Evolutionary conservation across 331 rosid species (phyloP), one percentile per base, ranked within the genome.

Genomic region (Cydonia oblonga): DNA sequence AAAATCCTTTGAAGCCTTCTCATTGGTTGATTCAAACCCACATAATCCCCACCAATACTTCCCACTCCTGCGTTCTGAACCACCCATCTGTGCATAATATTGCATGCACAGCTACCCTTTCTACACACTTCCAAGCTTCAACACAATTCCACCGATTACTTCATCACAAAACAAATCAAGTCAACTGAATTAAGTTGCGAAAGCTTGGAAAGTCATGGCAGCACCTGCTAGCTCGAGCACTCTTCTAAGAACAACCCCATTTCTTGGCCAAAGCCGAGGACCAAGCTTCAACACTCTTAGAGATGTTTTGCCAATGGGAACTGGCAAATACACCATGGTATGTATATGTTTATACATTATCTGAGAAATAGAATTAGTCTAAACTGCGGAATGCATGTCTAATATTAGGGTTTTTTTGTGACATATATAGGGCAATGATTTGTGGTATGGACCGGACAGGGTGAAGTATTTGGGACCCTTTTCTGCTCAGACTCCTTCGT

Each of bases 401-500:
- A 16, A 49, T 49, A 11, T 44, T 46, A 12, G 3, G 4, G 54
- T 30, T 30, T 9, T 35, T 38, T 64, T 76, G 59, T 58, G 29
- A 60, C 62, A 32, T 71, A 59, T 19, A 64, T 30, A 90, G 96
- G 78, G 96, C 1, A 88, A 86, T 79, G 87, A 87, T 0, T 78
- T 88, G 85, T 87, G 92, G 90, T 87, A 90, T 78, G 92, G 96
- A 66, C 97, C 92, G 22, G 96, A 87, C 74, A 84, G 96, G 78
- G 90, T 91, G 62, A 84, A 87, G 85, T 84, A 87, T 76, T 82
- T 91, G 84, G 97, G 89, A 76, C 92, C 97, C 29, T 89, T 88
- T 79, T 89, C 92, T 26, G 92, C 96, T 66, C 90, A 87, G 80
- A 86, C 88, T 28, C 97, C 96, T 67, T 85, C 92, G 23, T 91